Evolutionary conservation across 306 rosid species (phyloP).

Genomic region (Myrica gale): DNA sequence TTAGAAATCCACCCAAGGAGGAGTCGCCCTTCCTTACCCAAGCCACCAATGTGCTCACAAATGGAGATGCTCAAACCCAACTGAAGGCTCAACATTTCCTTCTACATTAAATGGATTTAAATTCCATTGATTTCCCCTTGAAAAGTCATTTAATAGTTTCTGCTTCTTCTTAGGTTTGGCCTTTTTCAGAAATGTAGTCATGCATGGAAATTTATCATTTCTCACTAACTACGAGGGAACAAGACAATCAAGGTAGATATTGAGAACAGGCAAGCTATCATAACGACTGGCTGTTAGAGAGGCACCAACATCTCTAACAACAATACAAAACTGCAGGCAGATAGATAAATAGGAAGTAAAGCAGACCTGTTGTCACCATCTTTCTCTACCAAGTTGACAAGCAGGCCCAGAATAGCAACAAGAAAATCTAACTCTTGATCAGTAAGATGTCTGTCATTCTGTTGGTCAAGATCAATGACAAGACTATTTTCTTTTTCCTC

Average conservation of each 20-base stretch:
- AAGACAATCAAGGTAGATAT: background rate
- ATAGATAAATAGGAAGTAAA: background rate
- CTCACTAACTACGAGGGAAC: background rate
- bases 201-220: background rate
- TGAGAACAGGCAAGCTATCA: background rate
- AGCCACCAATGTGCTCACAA: background rate
- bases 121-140: background rate
- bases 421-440: conserved; percentile 94
- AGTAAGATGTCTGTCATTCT: conserved; percentile 53
- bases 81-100: background rate
- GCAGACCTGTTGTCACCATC: conserved; percentile 80
- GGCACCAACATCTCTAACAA: background rate
- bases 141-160: background rate
- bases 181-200: background rate
- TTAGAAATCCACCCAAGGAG: background rate
- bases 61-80: conserved; percentile 1
- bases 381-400: conserved; percentile 94
- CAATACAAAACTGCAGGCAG: background rate
- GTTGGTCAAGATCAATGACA: conserved; percentile 38
- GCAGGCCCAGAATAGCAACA: conserved; percentile 94
- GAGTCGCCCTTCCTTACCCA: background rate
- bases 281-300: no score
- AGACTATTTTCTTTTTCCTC: conserved; percentile 40
- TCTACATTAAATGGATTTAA: background rate
- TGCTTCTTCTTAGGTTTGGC: no score